Percentiles rank a stretch among this genome's conserved stretches.
phyloP scores from a whole-genome alignment of 2,329 filamentous ascomycete species.

The Exophiala lecanii-corni region DNA sequence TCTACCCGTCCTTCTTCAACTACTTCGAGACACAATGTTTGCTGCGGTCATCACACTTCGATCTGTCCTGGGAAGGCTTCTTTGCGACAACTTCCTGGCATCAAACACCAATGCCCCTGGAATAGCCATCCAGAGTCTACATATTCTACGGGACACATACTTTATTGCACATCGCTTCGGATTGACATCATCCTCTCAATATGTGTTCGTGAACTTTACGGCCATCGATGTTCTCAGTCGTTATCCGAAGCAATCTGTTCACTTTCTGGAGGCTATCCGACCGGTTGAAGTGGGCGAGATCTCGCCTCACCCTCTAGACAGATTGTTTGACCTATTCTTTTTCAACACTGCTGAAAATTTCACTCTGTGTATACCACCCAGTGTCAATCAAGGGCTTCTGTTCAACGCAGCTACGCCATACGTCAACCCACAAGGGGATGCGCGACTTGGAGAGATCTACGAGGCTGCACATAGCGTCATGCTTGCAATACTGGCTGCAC shows the following conservation, averaged over 20 bases:
- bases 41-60: slow-evolving; percentile 70
- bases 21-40: slow-evolving; percentile 72
- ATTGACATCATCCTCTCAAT: slow-evolving; percentile 72
- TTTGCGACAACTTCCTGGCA: slow-evolving; percentile 54
- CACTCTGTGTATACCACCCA: slow-evolving; percentile 62
- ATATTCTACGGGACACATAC: slow-evolving; percentile 69
- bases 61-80: slow-evolving; percentile 62
- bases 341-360: slow-evolving; percentile 83
- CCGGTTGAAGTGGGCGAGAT: slow-evolving; percentile 53
- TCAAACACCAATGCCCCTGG: slow-evolving; percentile 55
- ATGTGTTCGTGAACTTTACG: slow-evolving; percentile 76
- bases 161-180: slow-evolving; percentile 76
- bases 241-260: slow-evolving; percentile 61
- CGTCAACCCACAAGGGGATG: slow-evolving; percentile 57
- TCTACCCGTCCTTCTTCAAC: slow-evolving; percentile 67
- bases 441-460: slow-evolving; percentile 65
- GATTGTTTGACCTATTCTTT: slow-evolving; percentile 79
- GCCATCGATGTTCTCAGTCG: slow-evolving; percentile 75
- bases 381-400: slow-evolving; percentile 66
- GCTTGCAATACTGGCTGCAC: slow-evolving; percentile 73
- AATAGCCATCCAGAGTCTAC: slow-evolving; percentile 66
- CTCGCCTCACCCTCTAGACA: slow-evolving; percentile 61
- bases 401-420: slow-evolving; percentile 71
- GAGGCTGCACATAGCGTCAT: slow-evolving; percentile 82
- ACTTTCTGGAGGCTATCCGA: slow-evolving; percentile 62